Conservation (phyloP, 257 asterid genomes). For the Mentha longifolia region DNA sequence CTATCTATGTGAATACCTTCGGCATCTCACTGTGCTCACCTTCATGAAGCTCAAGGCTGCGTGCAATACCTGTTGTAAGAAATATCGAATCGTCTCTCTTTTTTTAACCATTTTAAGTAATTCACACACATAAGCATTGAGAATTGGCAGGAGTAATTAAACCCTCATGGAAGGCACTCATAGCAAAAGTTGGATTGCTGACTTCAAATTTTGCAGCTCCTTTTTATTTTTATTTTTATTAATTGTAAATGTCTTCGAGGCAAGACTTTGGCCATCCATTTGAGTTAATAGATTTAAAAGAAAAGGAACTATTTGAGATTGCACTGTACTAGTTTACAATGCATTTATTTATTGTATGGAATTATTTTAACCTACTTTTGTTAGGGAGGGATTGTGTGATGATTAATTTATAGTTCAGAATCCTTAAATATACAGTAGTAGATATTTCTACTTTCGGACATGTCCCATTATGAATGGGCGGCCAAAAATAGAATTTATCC, state of each 20-base stretch:
- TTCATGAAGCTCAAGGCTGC: conserved; percentile 23
- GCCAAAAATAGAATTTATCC: too few relatives aligned
- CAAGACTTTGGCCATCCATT: conserved; percentile 19
- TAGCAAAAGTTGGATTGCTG: conserved; percentile 12
- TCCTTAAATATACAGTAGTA: too few relatives aligned
- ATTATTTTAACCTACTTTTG: too few relatives aligned
- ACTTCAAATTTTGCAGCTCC: conserved; percentile 25
- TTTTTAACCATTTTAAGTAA: background rate
- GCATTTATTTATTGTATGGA: too few relatives aligned
- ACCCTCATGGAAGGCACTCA: conserved; percentile 17
- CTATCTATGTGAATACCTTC: conserved; percentile 53
- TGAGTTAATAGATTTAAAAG: background rate
- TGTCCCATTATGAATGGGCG: too few relatives aligned
- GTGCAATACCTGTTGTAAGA: conserved; percentile 21
- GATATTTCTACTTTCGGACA: too few relatives aligned
- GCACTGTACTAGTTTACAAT: background rate
- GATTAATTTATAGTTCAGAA: too few relatives aligned
- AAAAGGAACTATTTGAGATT: background rate
- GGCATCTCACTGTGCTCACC: background rate
- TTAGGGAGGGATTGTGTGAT: too few relatives aligned
- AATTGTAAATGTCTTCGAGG: conserved; percentile 22
- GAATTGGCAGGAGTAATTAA: conserved; percentile 28
- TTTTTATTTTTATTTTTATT: background rate
- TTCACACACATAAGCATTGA: background rate
- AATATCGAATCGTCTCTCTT: conserved; percentile 33